A percentile compares a stretch with the other conserved stretches of the same genome.
Conservation (phyloP, 441 rosid genomes). For the Aleurites moluccanus region DNA sequence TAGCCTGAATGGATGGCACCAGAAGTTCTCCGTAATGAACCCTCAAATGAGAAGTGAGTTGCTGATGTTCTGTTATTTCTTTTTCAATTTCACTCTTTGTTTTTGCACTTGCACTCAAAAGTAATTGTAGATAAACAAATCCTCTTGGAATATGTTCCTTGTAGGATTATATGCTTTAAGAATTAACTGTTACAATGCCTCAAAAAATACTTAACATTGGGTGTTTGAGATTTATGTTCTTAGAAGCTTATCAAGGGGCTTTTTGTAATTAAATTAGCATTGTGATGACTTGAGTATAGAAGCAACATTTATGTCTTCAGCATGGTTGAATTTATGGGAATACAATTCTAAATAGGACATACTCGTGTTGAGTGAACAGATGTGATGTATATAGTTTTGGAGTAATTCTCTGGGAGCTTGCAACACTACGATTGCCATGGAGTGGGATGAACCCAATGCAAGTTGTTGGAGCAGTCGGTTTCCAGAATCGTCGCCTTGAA, state of each 20-base stretch:
- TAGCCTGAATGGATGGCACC: slow-evolving; percentile 99
- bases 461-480: slow-evolving; percentile 99
- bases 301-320: not conserved
- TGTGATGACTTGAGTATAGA: not conserved
- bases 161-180: not conserved
- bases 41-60: slow-evolving; percentile 95
- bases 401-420: slow-evolving; percentile 96
- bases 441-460: slow-evolving; percentile 99
- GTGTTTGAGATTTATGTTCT: not conserved
- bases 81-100: slow-evolving; percentile 2
- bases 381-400: slow-evolving; percentile 99
- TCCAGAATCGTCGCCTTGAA: slow-evolving; percentile 92
- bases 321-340: not conserved
- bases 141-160: not conserved
- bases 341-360: not conserved
- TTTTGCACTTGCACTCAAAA: not conserved
- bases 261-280: not conserved
- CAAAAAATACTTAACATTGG: not conserved
- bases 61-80: slow-evolving; percentile 9
- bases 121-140: not conserved
- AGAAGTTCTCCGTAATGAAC: slow-evolving; percentile 97
- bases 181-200: not conserved
- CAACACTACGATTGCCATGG: slow-evolving; percentile 93
- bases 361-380: slow-evolving; percentile 40
- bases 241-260: not conserved